Evolutionary conservation across 2,329 filamentous ascomycete species (phyloP).

Genomic region (Beauveria asiatica): DNA sequence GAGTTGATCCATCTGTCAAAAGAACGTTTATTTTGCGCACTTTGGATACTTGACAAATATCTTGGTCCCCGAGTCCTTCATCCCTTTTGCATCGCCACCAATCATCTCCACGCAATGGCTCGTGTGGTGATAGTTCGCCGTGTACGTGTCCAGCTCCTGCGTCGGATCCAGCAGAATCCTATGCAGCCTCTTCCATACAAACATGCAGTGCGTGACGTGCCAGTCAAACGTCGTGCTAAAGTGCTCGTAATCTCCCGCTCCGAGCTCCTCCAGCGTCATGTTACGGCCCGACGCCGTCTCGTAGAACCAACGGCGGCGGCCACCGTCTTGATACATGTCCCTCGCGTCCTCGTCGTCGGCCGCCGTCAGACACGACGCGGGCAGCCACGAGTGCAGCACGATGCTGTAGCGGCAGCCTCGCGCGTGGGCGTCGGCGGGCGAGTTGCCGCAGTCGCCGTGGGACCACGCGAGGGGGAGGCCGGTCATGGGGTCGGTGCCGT

Average conservation of each 20-base stretch:
- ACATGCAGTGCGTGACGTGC: constrained; percentile 17
- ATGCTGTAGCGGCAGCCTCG: constrained; percentile 15
- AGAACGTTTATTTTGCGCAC: constrained; percentile 9
- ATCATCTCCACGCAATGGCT: constrained; percentile 18
- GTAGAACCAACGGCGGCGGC: constrained; percentile 14
- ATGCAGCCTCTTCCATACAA: constrained; percentile 17
- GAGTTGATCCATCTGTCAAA: background rate
- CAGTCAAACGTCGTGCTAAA: constrained; percentile 16
- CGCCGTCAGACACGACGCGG: constrained; percentile 13
- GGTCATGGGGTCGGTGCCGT: constrained; percentile 13
- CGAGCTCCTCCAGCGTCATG: constrained; percentile 15
- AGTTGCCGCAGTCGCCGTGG: constrained; percentile 17
- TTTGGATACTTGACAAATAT: constrained; percentile 16
- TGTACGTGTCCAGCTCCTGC: constrained; percentile 16
- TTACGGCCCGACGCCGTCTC: constrained; percentile 10
- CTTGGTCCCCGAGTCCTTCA: constrained; percentile 15
- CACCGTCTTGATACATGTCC: constrained; percentile 15
- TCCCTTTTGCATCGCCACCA: constrained; percentile 9
- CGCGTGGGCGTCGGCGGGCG: constrained; percentile 12
- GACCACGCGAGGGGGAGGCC: constrained; percentile 15
- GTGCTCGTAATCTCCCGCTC: constrained; percentile 13
- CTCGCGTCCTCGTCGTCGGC: constrained; percentile 17
- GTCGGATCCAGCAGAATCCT: constrained; percentile 14
- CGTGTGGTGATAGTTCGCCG: constrained; percentile 16
- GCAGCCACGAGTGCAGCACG: constrained; percentile 18